These are phyloP conservation scores for Hibiscus tridactylites DNA, from an alignment of 345 rosid genomes.

Conservation along the genomic window DNA sequence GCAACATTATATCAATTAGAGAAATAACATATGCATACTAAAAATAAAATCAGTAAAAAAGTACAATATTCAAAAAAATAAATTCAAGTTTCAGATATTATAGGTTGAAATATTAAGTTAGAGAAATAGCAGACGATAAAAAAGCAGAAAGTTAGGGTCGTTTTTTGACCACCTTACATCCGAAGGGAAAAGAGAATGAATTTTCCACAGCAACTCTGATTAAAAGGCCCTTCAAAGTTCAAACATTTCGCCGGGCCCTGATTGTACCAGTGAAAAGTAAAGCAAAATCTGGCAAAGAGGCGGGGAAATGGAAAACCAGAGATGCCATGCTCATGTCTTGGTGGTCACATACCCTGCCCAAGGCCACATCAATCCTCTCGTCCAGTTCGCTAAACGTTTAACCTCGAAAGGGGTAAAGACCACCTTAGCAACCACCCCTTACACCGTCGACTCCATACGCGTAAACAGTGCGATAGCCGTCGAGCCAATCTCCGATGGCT, in stretches of 20 bases:
- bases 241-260: background rate
- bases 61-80: too few species aligned
- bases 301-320: slow-evolving; percentile 12
- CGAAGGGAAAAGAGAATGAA: background rate
- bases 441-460: slow-evolving; percentile 20
- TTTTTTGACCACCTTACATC: too few species aligned
- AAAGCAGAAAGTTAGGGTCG: too few species aligned
- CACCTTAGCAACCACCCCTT: slow-evolving; percentile 30
- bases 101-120: too few species aligned
- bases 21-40: too few species aligned
- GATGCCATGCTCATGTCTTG: slow-evolving; percentile 25
- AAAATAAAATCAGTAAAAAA: too few species aligned
- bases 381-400: slow-evolving; percentile 35
- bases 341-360: slow-evolving; percentile 32
- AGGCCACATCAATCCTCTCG: slow-evolving; percentile 40
- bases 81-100: too few species aligned
- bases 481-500: slow-evolving; percentile 38
- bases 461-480: slow-evolving; percentile 6
- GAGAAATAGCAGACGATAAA: too few species aligned
- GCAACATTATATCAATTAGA: too few species aligned
- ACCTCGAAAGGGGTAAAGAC: slow-evolving; percentile 29
- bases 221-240: background rate
- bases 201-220: background rate
- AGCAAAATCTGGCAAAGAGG: background rate
- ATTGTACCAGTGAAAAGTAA: background rate